These are phyloP conservation scores for Malus sieversii DNA, from an alignment of 306 rosid genomes.

Conservation along the genomic window DNA sequence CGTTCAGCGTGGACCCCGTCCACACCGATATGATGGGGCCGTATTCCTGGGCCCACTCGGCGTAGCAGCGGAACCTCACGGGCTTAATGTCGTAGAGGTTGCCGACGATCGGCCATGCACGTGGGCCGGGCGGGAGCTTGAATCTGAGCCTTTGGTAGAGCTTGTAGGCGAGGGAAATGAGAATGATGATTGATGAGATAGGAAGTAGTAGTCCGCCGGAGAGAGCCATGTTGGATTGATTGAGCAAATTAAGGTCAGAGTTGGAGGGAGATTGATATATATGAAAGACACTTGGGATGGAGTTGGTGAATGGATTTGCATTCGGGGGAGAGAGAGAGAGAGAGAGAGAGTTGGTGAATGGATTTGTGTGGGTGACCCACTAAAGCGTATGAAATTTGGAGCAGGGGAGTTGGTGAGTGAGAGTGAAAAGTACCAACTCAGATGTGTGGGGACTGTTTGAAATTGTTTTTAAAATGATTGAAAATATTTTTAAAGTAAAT, in stretches of 20 bases:
- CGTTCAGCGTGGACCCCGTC: slow-evolving; percentile 74
- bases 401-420: not conserved
- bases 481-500: too few relatives aligned
- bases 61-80: slow-evolving; percentile 72
- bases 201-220: slow-evolving; percentile 2
- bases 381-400: not conserved
- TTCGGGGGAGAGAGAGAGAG: not conserved
- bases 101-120: slow-evolving; percentile 74
- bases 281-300: not conserved
- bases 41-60: slow-evolving; percentile 65
- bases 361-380: not conserved
- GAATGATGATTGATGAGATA: slow-evolving; percentile 17
- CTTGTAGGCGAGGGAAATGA: slow-evolving; percentile 27
- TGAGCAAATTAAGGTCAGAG: not conserved
- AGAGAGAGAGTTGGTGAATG: not conserved
- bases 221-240: not conserved
- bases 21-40: slow-evolving; percentile 90
- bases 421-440: not conserved
- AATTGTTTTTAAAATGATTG: too few relatives aligned
- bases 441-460: accelerated
- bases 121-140: slow-evolving; percentile 86
- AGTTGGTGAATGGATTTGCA: not conserved
- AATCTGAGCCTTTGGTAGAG: slow-evolving; percentile 45
- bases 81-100: slow-evolving; percentile 84
- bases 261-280: not conserved